Base-by-base conservation (phyloP, 2,329 filamentous ascomycete genomes). In the Cercospora sesami region DNA sequence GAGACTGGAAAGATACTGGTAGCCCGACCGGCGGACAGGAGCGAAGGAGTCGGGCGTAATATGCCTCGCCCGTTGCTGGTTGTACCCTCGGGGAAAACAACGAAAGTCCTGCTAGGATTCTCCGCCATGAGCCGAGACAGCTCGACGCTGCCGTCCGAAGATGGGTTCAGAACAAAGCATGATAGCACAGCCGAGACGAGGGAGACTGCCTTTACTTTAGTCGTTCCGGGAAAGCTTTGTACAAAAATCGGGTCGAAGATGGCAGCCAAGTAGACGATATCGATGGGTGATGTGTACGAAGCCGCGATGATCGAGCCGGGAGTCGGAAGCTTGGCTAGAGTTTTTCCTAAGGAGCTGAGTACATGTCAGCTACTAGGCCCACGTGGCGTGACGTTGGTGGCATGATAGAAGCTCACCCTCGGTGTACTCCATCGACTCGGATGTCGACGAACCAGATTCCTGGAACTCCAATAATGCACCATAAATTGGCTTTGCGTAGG, bases 361-460 rank as follows among this genome's bases (percentile, higher is more conserved):
- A n/a, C 21, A 36, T 59, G 63, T 71, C 57, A 72, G 70, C 59
- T 18, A 51, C 58, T 12, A 18, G 60, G 77, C 30, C 33, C 55
- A 53, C 33, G 42, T 59, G 62, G 48, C 31, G 55, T 42, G 36
- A 59, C n/a, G 10, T 28, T 26, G 39, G 57, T 48, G 30, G 30
- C 31, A 39, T 65, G 64, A 61, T 60, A 26, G 18, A 55, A 55
- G 64, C 83, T 65, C 79, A 94, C 82, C 95, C 95, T 81, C 93
- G 92, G 81, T 92, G 94, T 64, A 99, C 95, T 67, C 94, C 94
- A 79, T 99, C 95, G 72, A 99, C 92, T 80, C 97, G 94, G n/a
- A 99, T 84, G 80, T 99, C 95, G 66, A 97, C 90, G 94, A 94
- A 98, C 93, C 94, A 98, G 67, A 99, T 92, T 30, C 95, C 94